Percentiles rank a stretch among this genome's conserved stretches.
Conservation (phyloP, 148 eudicot genomes). For the Vaccinium myrtillus region DNA sequence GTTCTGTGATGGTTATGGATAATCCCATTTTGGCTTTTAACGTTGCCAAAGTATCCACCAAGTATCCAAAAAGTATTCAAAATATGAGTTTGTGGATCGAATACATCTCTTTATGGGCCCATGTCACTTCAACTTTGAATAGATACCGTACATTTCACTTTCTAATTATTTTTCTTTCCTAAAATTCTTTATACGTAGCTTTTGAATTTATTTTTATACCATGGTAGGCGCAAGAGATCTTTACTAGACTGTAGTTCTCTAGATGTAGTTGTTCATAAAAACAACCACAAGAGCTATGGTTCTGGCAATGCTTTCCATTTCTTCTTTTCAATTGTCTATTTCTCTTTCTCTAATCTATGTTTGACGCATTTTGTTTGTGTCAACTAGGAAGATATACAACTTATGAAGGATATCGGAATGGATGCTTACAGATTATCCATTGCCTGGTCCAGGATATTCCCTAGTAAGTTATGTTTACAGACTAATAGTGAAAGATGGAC, state of each 20-base stretch:
- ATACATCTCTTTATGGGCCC: background rate
- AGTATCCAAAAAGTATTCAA: background rate
- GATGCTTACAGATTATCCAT: conserved; percentile 91
- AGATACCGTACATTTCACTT: background rate
- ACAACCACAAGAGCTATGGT: background rate
- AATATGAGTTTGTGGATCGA: background rate
- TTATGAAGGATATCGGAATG: conserved; percentile 90
- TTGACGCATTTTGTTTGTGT: background rate
- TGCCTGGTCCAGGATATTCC: conserved; percentile 90
- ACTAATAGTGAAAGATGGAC: background rate
- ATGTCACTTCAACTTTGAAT: background rate
- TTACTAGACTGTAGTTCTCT: background rate
- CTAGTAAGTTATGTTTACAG: conserved; percentile 45
- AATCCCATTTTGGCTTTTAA: too few relatives aligned
- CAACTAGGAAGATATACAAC: conserved; percentile 69
- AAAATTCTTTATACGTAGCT: background rate
- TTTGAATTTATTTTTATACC: background rate
- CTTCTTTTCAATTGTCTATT: background rate
- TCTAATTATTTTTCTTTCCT: background rate
- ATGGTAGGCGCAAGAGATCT: background rate
- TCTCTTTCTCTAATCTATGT: background rate
- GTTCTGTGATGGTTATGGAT: too few relatives aligned
- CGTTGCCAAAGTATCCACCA: too few relatives aligned
- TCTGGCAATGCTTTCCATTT: background rate
- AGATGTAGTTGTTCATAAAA: background rate